A percentile compares a stretch with the other conserved stretches of the same genome.
Evolutionary conservation across 495 filamentous ascomycete species (phyloP).

Genomic region (Penicillium diatomitis): DNA sequence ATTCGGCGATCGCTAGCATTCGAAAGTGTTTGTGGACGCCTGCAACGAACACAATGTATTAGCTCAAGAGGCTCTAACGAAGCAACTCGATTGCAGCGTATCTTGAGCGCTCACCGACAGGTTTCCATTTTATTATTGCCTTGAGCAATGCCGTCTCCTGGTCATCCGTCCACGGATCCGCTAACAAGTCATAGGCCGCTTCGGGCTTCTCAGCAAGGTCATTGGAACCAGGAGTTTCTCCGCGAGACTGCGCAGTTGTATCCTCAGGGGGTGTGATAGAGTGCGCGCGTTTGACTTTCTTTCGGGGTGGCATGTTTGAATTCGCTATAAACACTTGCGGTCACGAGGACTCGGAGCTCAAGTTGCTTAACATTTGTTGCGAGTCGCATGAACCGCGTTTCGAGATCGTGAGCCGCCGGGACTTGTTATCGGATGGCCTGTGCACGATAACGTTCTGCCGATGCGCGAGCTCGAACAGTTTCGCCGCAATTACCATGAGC

Average conservation of each 20-base stretch:
- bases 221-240: conserved; percentile 25
- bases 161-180: conserved; percentile 88
- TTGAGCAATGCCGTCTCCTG: conserved; percentile 90
- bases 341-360: no score
- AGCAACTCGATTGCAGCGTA: not conserved
- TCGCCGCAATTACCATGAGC: conserved; percentile 5
- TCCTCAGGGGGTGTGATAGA: conserved; percentile 31
- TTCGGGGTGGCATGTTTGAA: conserved; percentile 62
- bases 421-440: conserved; percentile 29
- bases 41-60: conserved; percentile 20
- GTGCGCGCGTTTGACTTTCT: conserved; percentile 40
- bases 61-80: not conserved
- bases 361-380: no score
- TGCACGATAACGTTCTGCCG: conserved; percentile 22
- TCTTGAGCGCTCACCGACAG: conserved; percentile 56
- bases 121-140: conserved; percentile 84
- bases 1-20: conserved; percentile 80
- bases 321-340: no score
- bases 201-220: conserved; percentile 24
- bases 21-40: conserved; percentile 98
- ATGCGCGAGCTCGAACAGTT: conserved; percentile 8
- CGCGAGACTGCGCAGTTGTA: conserved; percentile 23
- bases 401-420: conserved; percentile 2
- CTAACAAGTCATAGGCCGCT: conserved; percentile 37
- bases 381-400: conserved; percentile 2